Evolutionary conservation across 2,329 filamentous ascomycete species (phyloP), one percentile per base, ranked within the genome.

Genomic region (Hymenoscyphus occultus): DNA sequence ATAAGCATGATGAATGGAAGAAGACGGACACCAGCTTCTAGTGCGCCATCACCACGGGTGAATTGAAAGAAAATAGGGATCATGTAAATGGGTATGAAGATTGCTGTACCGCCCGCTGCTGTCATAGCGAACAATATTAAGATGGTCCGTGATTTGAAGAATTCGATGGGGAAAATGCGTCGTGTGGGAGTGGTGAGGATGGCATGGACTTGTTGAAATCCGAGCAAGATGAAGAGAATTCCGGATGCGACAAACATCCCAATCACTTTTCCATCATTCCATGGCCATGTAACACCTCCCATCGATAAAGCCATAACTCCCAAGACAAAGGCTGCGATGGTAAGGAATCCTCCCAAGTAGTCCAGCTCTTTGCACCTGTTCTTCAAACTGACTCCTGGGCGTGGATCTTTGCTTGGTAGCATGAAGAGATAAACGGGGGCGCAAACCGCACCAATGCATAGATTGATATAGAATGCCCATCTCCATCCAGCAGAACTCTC

Each of bases 381-480:
- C 10, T 64, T 62, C 28, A 74, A 48, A 2, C 65, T 58, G 13
- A 72, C 69, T 54, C 71, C 71, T 10, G 72, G 70, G 31, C 60
- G 68, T 40, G 73, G 76, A 63, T 74, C 75, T 31, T 76, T 78
- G 59, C 75, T 78, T 65, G 76, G 75, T 70, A 83, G 80, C 67
- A 81, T 77, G 62, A 79, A 77, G 67, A 82, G 65, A 35, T 80
- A 69, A 31, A 82, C 75, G 1, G 75, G 67, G 22, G 76, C 73
- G n/a, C 76, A 77, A 2, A 74, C 72, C 35, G 69, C 80, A 7
- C 75, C 83, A 0, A 82, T 78, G 58, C 82, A 74, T 0, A 87
- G 76, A 68, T 87, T 87, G 75, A 87, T 81, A 69, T 88, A 88
- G 64, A 83, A 83, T 0, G 75, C 75, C 78, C 78, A 82, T 56